Base-by-base conservation (phyloP, 164 flowering plant species). In the Piper longum region DNA sequence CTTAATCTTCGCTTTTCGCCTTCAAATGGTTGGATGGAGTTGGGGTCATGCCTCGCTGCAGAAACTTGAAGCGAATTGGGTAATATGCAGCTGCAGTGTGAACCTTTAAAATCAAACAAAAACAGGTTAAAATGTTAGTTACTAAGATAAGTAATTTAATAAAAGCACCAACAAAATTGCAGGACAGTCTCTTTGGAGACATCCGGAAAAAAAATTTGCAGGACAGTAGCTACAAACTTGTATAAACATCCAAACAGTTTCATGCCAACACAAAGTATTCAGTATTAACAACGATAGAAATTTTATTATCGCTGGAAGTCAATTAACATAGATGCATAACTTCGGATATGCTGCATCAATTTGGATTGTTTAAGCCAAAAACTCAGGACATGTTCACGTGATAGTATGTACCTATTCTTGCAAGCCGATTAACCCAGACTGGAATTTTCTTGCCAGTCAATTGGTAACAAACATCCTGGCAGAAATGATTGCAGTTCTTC, bases 401-500 rank as follows among this genome's bases (percentile, higher is more conserved):
- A 26, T 26, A 26, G 36, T 26, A 60, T 2, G 59, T 82, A 93
- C 99, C 97, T 80, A 93, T 78, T 79, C 74, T 85, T 43, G 99
- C 99, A 5, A 93, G 88, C 43, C 99, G 85, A 74, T 93, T 93
- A 4, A 93, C 91, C 99, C 99, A 93, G 73, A 82, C 85, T 0
- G 99, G 99, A 18, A 90, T 88, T 43, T 66, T 64, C 59, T 85
- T 85, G 63, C 91, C 97, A 2, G 99, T 91, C 66, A 93, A 72
- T 79, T 74, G 84, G 81, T 77, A 80, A 64, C 99, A 90, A 40
- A 91, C 74, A 64, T 93, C 99, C 75, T 78, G 80, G 86, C 96
- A 88, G 78, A 93, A 93, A 74, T 93, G 99, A 72, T 93, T 93
- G 80, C 99, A 93, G 66, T 93, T 93, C 83, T 93, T 93, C 57